phyloP scores from a whole-genome alignment of 139 green algal genomes.

The Dunaliella primolecta region DNA sequence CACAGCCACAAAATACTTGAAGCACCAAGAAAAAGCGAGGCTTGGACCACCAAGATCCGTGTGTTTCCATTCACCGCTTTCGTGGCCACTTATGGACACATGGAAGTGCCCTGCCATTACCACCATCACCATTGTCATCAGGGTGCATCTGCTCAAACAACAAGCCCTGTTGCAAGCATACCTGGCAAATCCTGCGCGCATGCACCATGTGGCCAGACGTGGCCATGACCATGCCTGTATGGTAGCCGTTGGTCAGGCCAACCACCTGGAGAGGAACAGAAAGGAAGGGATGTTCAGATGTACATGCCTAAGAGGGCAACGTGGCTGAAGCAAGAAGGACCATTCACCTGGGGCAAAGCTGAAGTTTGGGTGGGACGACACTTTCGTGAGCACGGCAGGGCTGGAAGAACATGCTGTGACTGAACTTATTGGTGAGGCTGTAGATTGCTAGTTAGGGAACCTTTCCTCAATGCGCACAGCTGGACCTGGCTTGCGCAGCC shows the following conservation, averaged over 20 bases:
- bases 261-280: constrained; percentile 49
- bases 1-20: too few relatives aligned
- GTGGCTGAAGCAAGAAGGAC: neutral
- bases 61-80: too few relatives aligned
- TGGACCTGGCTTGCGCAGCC: too few relatives aligned
- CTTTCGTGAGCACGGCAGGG: too few relatives aligned
- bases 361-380: too few relatives aligned
- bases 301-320: neutral
- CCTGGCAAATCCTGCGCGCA: neutral
- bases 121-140: too few relatives aligned
- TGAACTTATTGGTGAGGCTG: neutral
- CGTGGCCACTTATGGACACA: too few relatives aligned
- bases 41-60: too few relatives aligned
- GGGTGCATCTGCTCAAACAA: neutral
- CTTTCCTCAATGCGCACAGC: too few relatives aligned
- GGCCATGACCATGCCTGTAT: constrained; percentile 65
- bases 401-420: too few relatives aligned
- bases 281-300: neutral
- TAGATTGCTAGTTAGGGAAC: neutral
- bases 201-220: constrained; percentile 33
- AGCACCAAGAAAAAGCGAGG: neutral
- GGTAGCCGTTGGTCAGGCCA: constrained; percentile 64
- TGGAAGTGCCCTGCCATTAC: too few relatives aligned
- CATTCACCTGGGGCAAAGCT: neutral
- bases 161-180: neutral